phyloP scores from a whole-genome alignment of 2,329 filamentous ascomycete species.

The Ophiostoma ips region DNA sequence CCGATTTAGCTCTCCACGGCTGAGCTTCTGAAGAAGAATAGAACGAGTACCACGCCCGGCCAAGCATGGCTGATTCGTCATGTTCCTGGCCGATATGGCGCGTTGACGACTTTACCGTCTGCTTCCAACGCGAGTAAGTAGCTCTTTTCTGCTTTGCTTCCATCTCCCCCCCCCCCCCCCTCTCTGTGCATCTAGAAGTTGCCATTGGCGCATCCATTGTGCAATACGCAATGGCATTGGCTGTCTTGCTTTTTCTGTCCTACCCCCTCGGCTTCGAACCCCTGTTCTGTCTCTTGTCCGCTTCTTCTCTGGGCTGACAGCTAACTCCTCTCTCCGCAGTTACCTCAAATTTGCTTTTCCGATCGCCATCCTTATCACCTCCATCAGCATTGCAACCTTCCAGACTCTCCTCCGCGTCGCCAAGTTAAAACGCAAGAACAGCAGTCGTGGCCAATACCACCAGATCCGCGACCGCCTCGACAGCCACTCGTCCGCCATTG shows the following conservation, averaged over 20 bases:
- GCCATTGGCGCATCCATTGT: too few species aligned
- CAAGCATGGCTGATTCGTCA: constrained; percentile 36
- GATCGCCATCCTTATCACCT: constrained; percentile 53
- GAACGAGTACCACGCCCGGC: constrained; percentile 3
- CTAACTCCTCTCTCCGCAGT: constrained; percentile 35
- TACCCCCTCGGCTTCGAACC: background rate
- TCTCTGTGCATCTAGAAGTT: background rate
- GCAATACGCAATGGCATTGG: background rate
- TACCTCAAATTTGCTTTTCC: constrained; percentile 73
- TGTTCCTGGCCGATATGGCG: constrained; percentile 47
- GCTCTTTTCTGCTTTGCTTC: background rate
- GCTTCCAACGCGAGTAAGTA: constrained; percentile 55
- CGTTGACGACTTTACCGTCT: constrained; percentile 48
- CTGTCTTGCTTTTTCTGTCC: background rate
- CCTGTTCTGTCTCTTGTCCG: background rate
- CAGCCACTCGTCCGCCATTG: constrained; percentile 15
- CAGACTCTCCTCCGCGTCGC: constrained; percentile 41
- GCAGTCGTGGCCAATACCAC: constrained; percentile 5
- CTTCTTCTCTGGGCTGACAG: background rate
- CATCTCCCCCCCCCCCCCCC: background rate
- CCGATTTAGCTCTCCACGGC: background rate
- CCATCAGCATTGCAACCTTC: constrained; percentile 50
- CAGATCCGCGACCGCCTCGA: constrained; percentile 5
- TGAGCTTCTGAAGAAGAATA: background rate
- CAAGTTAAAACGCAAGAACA: constrained; percentile 31